phyloP scores from a whole-genome alignment of 208 protist species.

The Borovskyia barvae region DNA sequence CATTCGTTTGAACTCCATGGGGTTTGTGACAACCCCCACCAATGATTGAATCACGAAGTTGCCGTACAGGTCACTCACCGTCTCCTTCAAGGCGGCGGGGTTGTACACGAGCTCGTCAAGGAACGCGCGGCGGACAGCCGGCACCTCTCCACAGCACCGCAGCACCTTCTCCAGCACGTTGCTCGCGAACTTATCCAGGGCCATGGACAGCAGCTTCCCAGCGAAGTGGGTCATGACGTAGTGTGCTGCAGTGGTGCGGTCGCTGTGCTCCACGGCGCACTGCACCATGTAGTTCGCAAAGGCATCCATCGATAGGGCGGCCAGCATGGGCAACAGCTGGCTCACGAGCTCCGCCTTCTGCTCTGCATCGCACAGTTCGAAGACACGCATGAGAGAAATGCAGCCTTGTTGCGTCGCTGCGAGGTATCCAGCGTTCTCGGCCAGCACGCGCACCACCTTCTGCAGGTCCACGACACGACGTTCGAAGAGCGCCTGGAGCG shows the following conservation, averaged over 20 bases:
- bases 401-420: slow-evolving; percentile 86
- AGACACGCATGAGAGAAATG: slow-evolving; percentile 86
- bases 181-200: slow-evolving; percentile 57
- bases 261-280: slow-evolving; percentile 79
- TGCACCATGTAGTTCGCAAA: slow-evolving; percentile 92
- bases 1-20: slow-evolving; percentile 65
- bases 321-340: slow-evolving; percentile 59
- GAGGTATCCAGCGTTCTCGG: slow-evolving; percentile 70
- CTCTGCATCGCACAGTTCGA: slow-evolving; percentile 55
- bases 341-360: slow-evolving; percentile 63
- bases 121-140: slow-evolving; percentile 57
- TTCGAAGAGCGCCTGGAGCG: slow-evolving; percentile 74
- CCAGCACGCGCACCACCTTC: slow-evolving; percentile 57
- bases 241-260: slow-evolving; percentile 46
- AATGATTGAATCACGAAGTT: slow-evolving; percentile 89
- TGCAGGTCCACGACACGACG: slow-evolving; percentile 58
- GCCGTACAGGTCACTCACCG: slow-evolving; percentile 75
- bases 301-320: slow-evolving; percentile 67
- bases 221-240: slow-evolving; percentile 59
- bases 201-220: slow-evolving; percentile 68
- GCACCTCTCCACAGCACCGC: slow-evolving; percentile 53
- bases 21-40: slow-evolving; percentile 44
- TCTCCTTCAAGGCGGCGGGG: slow-evolving; percentile 66
- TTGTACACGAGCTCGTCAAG: slow-evolving; percentile 87
- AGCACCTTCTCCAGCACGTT: slow-evolving; percentile 88